These are phyloP conservation scores for Tetradesmus obliquus DNA, from an alignment of 139 green algal genomes.

Conservation along the genomic window DNA sequence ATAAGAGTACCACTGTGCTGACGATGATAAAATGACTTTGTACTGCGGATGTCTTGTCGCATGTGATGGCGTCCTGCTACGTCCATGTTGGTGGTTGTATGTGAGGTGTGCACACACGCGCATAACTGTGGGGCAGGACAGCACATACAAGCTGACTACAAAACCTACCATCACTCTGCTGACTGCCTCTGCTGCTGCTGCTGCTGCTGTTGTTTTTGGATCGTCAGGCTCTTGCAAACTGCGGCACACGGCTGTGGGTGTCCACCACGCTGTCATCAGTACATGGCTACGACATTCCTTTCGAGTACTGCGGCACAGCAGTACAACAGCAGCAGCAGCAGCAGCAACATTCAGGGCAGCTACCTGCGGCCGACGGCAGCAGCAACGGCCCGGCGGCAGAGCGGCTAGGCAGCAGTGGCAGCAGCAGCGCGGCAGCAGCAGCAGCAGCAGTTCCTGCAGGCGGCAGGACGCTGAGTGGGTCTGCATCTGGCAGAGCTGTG, in stretches of 20 bases:
- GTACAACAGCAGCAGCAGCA: conserved; percentile 25
- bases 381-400: not conserved
- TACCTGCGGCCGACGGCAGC: not conserved
- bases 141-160: too few species aligned
- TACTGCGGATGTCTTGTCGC: not conserved
- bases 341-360: not conserved
- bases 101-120: too few species aligned
- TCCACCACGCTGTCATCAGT: conserved; percentile 3
- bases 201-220: not conserved
- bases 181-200: not conserved
- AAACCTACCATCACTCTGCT: not conserved
- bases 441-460: not conserved
- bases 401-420: not conserved
- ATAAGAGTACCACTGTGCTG: too few species aligned
- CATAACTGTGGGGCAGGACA: too few species aligned
- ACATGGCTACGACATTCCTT: conserved; percentile 20
- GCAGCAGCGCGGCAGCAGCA: conserved; percentile 20
- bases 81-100: too few species aligned
- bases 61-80: too few species aligned
- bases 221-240: conserved; percentile 6
- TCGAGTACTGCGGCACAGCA: not conserved
- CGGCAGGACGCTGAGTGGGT: not conserved
- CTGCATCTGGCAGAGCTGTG: not conserved
- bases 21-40: too few species aligned
- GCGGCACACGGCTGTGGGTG: conserved; percentile 36